Percentiles rank a stretch among this genome's conserved stretches.
Conservation (phyloP, 2,329 filamentous ascomycete species). For the Botryotinia calthae region DNA sequence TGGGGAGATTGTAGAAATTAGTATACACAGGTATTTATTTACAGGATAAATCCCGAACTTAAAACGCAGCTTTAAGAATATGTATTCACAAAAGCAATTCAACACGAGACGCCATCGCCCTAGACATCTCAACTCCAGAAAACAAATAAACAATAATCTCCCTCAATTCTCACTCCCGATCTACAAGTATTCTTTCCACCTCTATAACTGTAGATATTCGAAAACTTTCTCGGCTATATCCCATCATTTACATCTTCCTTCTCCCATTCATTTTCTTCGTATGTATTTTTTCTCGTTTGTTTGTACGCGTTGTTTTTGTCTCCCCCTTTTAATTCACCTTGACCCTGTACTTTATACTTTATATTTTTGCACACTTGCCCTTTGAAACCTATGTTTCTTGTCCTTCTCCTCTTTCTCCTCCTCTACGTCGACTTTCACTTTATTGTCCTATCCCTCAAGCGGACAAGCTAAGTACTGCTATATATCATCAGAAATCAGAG, state of each 20-base stretch:
- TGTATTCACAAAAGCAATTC: neutral
- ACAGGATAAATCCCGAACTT: accelerated
- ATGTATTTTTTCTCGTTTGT: neutral
- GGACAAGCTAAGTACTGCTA: neutral
- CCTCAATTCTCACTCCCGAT: neutral
- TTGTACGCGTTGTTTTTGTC: neutral
- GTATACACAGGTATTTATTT: neutral
- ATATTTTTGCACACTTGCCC: neutral
- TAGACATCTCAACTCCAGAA: neutral
- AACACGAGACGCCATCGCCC: neutral
- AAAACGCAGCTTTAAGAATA: neutral
- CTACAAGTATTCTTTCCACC: neutral
- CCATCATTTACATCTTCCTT: neutral
- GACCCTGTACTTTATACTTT: neutral
- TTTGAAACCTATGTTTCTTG: neutral
- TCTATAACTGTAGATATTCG: neutral
- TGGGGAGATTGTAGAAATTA: neutral
- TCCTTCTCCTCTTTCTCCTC: neutral
- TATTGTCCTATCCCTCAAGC: neutral
- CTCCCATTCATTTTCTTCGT: neutral
- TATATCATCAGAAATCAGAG: neutral
- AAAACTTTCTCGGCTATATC: neutral
- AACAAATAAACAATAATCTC: neutral
- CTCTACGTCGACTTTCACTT: neutral
- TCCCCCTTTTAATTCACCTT: neutral